phyloP scores from a whole-genome alignment of 73 alveolate genomes.

The Symbiodinium natans region DNA sequence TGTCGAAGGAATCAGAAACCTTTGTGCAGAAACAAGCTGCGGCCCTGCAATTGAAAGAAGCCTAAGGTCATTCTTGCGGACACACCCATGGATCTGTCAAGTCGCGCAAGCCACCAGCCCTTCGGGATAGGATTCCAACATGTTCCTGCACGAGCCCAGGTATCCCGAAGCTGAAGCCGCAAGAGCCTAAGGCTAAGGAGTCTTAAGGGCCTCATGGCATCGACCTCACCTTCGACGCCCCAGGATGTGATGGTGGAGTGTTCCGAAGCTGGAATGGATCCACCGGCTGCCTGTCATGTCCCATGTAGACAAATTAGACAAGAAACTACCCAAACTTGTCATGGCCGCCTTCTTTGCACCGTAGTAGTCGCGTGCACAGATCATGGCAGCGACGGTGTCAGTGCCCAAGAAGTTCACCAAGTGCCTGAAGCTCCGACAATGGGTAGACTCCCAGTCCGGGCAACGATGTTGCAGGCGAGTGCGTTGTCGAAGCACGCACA shows the following conservation, averaged over 20 bases:
- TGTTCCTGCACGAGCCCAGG: not conserved
- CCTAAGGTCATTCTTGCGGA: not conserved
- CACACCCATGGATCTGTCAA: too few species aligned
- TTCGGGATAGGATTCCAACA: conserved; percentile 40
- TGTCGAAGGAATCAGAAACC: conserved; percentile 83
- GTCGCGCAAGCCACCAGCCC: conserved; percentile 77
- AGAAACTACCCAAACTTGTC: not conserved
- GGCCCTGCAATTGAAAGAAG: not conserved
- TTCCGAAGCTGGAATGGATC: conserved; percentile 85
- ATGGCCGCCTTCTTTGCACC: conserved; percentile 58
- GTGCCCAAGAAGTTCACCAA: conserved; percentile 78
- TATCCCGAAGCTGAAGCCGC: not conserved
- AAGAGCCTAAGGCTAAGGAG: too few species aligned
- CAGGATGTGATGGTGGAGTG: conserved; percentile 83
- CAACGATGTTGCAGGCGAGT: too few species aligned
- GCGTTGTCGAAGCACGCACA: too few species aligned
- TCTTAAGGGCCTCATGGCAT: conserved; percentile 72
- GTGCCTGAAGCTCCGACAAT: conserved; percentile 38
- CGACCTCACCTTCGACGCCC: conserved; percentile 90
- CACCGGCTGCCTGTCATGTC: conserved; percentile 70
- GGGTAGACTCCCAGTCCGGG: too few species aligned
- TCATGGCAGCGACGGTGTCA: conserved; percentile 84
- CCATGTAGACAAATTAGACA: not conserved
- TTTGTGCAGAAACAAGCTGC: not conserved
- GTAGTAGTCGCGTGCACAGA: conserved; percentile 74